Conservation (phyloP, 768 basidiomycete genomes). For the Mycena rosella region DNA sequence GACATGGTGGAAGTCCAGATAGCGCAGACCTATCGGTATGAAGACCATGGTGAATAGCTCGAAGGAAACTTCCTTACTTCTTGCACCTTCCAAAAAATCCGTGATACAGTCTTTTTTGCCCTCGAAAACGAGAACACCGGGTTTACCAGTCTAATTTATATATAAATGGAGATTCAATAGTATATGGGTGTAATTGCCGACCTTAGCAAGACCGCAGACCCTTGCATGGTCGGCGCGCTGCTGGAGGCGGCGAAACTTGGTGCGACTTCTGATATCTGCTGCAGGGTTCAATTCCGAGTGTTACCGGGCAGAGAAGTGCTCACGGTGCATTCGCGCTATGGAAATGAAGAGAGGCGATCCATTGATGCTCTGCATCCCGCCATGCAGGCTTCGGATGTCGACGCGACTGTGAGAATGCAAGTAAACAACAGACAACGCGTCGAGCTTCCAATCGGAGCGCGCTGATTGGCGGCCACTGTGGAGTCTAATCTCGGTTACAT, state of each 20-base stretch:
- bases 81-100: constrained; percentile 52
- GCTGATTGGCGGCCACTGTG: constrained; percentile 11
- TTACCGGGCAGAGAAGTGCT: constrained; percentile 17
- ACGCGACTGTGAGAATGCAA: background rate
- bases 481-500: background rate
- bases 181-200: constrained; percentile 6
- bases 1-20: constrained; percentile 59
- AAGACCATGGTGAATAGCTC: background rate
- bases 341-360: constrained; percentile 45
- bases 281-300: background rate
- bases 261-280: constrained; percentile 43
- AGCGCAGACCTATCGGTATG: constrained; percentile 49
- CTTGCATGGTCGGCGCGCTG: constrained; percentile 50
- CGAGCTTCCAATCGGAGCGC: background rate
- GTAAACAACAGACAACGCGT: constrained; percentile 8
- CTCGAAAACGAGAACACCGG: constrained; percentile 58
- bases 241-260: constrained; percentile 58
- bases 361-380: constrained; percentile 26
- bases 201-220: constrained; percentile 59
- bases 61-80: constrained; percentile 45
- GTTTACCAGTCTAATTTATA: constrained; percentile 52
- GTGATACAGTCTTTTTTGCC: constrained; percentile 51
- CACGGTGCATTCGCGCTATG: constrained; percentile 60
- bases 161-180: background rate
- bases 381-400: constrained; percentile 2